phyloP scores from a whole-genome alignment of 805 yeast species.

The Suhomyces pyralidae region DNA sequence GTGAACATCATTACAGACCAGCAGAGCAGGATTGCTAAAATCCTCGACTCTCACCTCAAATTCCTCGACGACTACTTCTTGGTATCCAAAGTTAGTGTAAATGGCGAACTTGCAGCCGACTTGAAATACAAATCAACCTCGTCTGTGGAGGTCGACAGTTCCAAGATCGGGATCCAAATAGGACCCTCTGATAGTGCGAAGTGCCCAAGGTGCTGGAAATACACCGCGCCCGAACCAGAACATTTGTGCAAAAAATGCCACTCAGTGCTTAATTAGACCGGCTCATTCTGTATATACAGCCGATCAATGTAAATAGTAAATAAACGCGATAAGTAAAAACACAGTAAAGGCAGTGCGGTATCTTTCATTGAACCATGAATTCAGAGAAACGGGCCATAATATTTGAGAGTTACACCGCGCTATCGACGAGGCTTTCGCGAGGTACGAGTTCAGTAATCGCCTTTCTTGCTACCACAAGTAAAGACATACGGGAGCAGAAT shows the following conservation, averaged over 20 bases:
- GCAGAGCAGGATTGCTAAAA: neutral
- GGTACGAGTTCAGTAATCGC: conserved; percentile 3
- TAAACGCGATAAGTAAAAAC: neutral
- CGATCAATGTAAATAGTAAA: conserved; percentile 16
- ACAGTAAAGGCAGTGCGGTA: conserved; percentile 9
- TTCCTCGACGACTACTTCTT: conserved; percentile 50
- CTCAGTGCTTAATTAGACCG: conserved; percentile 32
- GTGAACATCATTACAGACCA: conserved; percentile 31
- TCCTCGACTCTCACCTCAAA: conserved; percentile 14
- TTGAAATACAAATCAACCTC: conserved; percentile 14
- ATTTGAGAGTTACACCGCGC: conserved; percentile 6
- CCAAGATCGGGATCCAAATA: conserved; percentile 32
- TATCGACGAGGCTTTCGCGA: conserved; percentile 13
- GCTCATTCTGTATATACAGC: neutral
- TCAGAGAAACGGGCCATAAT: conserved; percentile 7
- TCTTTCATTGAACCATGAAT: conserved; percentile 17
- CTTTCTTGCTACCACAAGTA: conserved; percentile 1
- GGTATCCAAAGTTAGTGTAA: conserved; percentile 52
- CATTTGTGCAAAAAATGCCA: conserved; percentile 67
- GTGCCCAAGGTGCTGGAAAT: conserved; percentile 97
- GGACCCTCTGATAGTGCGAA: conserved; percentile 49
- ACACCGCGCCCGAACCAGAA: conserved; percentile 48
- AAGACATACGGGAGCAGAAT: conserved; percentile 5
- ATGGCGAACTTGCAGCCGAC: neutral
- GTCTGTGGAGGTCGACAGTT: conserved; percentile 14